Evolutionary conservation across 2,329 filamentous ascomycete species (phyloP).

Genomic region (Polychaeton citri): DNA sequence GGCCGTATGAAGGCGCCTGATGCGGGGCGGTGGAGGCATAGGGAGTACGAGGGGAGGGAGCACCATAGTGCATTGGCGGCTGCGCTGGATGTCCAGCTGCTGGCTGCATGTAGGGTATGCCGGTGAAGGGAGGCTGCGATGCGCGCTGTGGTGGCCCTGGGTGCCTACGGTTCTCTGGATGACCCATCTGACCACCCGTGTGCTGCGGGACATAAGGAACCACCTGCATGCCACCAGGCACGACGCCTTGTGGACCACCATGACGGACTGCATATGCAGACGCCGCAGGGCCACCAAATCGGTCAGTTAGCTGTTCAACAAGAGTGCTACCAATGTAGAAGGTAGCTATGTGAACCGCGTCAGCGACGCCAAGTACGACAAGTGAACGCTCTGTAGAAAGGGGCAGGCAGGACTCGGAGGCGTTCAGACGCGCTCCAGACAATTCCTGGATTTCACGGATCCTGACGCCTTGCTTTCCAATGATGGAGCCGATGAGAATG

Average conservation of each 20-base stretch:
- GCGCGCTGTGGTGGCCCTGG: conserved; percentile 62
- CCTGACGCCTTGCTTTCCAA: conserved; percentile 88
- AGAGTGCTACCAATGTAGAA: conserved; percentile 99
- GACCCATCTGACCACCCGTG: conserved; percentile 81
- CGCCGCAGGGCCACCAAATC: conserved; percentile 87
- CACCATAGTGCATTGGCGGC: conserved; percentile 64
- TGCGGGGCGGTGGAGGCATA: conserved; percentile 73
- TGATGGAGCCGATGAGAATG: conserved; percentile 95
- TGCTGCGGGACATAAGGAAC: conserved; percentile 95
- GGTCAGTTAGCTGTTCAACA: conserved; percentile 90
- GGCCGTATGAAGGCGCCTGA: conserved; percentile 53
- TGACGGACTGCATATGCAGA: conserved; percentile 96
- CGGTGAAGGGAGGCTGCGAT: conserved; percentile 44
- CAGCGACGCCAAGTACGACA: conserved; percentile 92
- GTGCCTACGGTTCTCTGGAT: conserved; percentile 71
- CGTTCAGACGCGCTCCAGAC: conserved; percentile 89
- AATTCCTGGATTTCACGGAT: conserved; percentile 98
- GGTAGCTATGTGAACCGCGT: conserved; percentile 96
- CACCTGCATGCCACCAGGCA: conserved; percentile 96
- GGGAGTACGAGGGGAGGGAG: conserved; percentile 53
- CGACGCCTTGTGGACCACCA: conserved; percentile 81
- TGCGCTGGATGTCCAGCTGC: conserved; percentile 34
- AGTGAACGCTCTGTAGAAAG: conserved; percentile 95
- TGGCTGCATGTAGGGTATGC: conserved; percentile 56
- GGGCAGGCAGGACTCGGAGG: conserved; percentile 86